These are phyloP conservation scores for Candida neerlandica DNA, from an alignment of 1,139 yeast genomes.

Conservation along the genomic window DNA sequence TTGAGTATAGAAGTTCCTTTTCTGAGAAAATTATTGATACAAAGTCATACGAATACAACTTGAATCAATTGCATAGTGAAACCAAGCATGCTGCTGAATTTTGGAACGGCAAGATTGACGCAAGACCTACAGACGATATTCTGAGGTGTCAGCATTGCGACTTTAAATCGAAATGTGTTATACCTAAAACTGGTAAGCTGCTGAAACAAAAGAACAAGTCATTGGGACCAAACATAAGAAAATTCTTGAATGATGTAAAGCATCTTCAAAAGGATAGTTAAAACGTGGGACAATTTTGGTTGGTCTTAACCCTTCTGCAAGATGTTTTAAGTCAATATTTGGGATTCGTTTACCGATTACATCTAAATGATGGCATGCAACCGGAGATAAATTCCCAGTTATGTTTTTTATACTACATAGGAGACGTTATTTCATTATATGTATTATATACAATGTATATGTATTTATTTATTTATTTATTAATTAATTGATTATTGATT, in stretches of 20 bases:
- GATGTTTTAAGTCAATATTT: conserved; percentile 31
- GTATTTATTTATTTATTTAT: background rate
- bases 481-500: too few relatives aligned
- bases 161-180: conserved; percentile 38
- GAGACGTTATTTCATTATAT: background rate
- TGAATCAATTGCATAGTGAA: conserved; percentile 25
- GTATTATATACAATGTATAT: background rate
- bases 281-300: conserved; percentile 24
- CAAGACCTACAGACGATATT: conserved; percentile 40
- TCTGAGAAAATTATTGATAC: conserved; percentile 40
- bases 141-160: conserved; percentile 57
- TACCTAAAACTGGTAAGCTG: conserved; percentile 26
- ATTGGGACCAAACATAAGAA: conserved; percentile 18
- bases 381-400: conserved; percentile 47
- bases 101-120: conserved; percentile 58
- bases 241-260: conserved; percentile 29
- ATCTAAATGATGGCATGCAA: conserved; percentile 40
- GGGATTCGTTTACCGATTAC: conserved; percentile 55
- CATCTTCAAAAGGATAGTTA: conserved; percentile 43
- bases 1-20: conserved; percentile 54
- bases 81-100: conserved; percentile 40
- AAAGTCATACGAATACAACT: conserved; percentile 37
- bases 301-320: conserved; percentile 45
- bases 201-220: conserved; percentile 7
- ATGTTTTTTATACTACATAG: background rate